Base-by-base conservation (phyloP, 768 basidiomycete genomes). In the Mycena filopes region DNA sequence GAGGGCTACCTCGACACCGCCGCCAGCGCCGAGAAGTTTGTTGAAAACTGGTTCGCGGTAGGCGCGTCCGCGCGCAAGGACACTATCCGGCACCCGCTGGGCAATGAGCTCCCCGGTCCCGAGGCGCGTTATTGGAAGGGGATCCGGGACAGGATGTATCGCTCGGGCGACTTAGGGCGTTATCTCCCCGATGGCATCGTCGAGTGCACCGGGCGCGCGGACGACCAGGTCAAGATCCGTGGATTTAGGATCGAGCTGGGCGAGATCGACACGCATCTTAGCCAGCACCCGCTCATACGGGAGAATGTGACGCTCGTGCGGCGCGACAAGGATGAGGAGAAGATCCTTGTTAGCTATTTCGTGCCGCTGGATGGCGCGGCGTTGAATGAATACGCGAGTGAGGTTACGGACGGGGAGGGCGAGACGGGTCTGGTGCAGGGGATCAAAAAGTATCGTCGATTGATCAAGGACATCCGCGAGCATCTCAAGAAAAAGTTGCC, bases 201-300 rank as follows among this genome's bases (percentile, higher is more conserved):
- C 13, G 98, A 99, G 77, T 99, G 98, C 75, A 96, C 94, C 0
- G 98, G 98, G 21, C 88, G 98, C 23, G 96, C 97, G 2, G 98
- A 99, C 75, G 97, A 99, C 74, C 98, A 99, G 75, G 94, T 99
- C 80, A 99, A 99, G 81, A 99, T 99, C 77, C 93, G 98, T 58
- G 98, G 98, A 2, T 99, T 99, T 89, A 86, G 98, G 26, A 99
- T 99, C 73, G 98, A 99, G 76, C 86, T 99, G 9, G 96, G 96
- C 18, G 98, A 99, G 77, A 98, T 99, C 69, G 98, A 99, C 76
- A 98, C 94, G 0, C 90, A 97, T 79, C 88, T 99, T 60, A 93
- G 92, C 71, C 90, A 96, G 72, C 96, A 99, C 75, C 92, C 94
- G 10, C 86, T 95, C 21, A 89, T 99, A 3, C 83, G 97, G n/a